A percentile compares a stretch with the other conserved stretches of the same genome.
Evolutionary conservation across 257 asterid species (phyloP).

Genomic region (Nicotiana paniculata): DNA sequence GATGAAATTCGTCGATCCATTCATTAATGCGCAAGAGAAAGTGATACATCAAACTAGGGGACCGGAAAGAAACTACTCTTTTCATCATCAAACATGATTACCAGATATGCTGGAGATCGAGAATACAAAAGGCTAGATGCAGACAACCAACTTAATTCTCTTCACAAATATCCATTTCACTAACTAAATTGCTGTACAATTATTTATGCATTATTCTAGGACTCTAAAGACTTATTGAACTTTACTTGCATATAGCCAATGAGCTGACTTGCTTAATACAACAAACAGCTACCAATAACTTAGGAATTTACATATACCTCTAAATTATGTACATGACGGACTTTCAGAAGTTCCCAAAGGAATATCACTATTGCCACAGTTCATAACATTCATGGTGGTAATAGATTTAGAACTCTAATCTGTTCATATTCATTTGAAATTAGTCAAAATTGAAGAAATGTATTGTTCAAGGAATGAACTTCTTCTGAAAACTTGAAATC

Average conservation of each 20-base stretch:
- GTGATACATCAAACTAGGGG: not conserved
- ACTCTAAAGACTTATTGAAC: not conserved
- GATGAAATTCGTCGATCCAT: not conserved
- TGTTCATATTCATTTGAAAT: too few species aligned
- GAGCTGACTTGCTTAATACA: not conserved
- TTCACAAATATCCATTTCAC: not conserved
- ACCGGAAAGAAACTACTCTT: not conserved
- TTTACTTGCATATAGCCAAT: not conserved
- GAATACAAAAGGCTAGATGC: not conserved
- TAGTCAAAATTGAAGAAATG: too few species aligned
- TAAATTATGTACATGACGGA: not conserved
- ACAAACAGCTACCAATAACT: conserved; percentile 2
- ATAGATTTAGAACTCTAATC: too few species aligned
- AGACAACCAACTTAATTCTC: not conserved
- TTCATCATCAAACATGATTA: not conserved
- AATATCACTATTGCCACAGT: too few species aligned
- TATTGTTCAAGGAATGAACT: too few species aligned
- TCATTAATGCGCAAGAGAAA: not conserved
- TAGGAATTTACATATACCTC: not conserved
- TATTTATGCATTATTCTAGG: not conserved
- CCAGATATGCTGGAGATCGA: not conserved
- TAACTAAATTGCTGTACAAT: not conserved
- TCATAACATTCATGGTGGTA: too few species aligned
- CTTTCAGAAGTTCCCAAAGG: not conserved
- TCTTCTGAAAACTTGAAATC: too few species aligned